Conservation (phyloP, 345 rosid genomes). For the Euphorbia peplus region DNA sequence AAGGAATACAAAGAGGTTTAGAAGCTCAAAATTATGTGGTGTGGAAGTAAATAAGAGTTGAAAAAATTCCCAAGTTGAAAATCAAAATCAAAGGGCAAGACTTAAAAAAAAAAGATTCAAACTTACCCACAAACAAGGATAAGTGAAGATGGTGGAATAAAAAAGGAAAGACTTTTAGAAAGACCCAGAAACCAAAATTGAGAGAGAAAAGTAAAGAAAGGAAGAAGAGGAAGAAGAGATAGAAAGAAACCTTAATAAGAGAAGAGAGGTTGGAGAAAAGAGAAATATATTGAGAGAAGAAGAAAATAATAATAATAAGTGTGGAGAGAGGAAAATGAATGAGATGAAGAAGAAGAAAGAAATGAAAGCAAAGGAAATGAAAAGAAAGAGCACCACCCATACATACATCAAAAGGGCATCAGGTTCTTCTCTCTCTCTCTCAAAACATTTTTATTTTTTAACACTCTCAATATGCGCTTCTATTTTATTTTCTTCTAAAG, state of each 20-base stretch:
- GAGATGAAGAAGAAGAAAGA: background rate
- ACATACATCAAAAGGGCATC: conserved; percentile 64
- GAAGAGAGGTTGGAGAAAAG: too few species aligned
- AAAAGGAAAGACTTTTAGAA: background rate
- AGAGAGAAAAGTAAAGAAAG: background rate
- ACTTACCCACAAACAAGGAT: background rate
- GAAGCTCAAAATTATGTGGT: background rate
- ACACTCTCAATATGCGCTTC: conserved; percentile 34
- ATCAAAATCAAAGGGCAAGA: conserved; percentile 8
- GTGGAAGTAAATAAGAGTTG: background rate
- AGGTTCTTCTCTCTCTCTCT: conserved; percentile 37
- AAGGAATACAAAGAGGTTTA: background rate
- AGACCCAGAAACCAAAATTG: background rate
- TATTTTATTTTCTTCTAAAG: background rate
- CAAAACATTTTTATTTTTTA: conserved; percentile 1
- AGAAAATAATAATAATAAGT: background rate
- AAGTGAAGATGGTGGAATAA: background rate
- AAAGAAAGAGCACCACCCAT: conserved; percentile 59
- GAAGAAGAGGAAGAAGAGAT: background rate
- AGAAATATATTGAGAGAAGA: too few species aligned
- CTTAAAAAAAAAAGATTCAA: background rate
- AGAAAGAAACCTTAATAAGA: too few species aligned
- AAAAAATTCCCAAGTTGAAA: background rate
- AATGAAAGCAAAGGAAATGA: background rate
- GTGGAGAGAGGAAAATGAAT: conserved; percentile 2